These are phyloP conservation scores for Coemansia sp. DNA, from an alignment of 192 early-diverging fungal species.

Conservation along the genomic window DNA sequence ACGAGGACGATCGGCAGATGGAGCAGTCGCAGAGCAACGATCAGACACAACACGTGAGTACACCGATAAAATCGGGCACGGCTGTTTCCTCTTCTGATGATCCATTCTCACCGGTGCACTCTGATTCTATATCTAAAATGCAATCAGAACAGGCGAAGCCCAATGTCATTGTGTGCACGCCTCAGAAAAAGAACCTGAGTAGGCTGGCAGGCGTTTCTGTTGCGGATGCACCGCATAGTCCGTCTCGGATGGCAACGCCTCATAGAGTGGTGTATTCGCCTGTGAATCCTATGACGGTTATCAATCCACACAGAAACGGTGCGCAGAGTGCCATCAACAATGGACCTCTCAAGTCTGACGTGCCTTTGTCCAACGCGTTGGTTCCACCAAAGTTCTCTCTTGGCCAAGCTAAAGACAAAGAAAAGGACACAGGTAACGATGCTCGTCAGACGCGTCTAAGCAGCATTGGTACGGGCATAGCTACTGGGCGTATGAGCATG, in stretches of 20 bases:
- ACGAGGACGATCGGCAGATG: constrained; percentile 23
- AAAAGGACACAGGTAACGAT: background rate
- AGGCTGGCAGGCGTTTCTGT: background rate
- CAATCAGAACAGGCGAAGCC: background rate
- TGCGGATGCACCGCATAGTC: constrained; percentile 30
- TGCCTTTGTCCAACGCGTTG: background rate
- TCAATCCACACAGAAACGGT: constrained; percentile 1
- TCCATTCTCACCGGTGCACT: background rate
- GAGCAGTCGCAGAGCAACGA: constrained; percentile 5
- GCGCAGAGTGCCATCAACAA: background rate
- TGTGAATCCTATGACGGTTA: constrained; percentile 15
- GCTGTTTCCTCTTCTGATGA: background rate
- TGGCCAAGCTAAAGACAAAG: background rate
- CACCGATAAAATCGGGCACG: background rate
- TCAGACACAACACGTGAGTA: background rate
- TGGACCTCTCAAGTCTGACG: background rate
- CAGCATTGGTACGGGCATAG: background rate
- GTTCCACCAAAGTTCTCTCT: background rate
- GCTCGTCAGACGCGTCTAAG: constrained; percentile 12
- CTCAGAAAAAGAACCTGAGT: constrained; percentile 3
- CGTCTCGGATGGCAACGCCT: constrained; percentile 39
- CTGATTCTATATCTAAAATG: background rate
- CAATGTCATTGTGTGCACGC: constrained; percentile 9
- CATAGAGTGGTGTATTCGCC: constrained; percentile 53
- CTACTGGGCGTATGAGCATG: constrained; percentile 3